A percentile compares a stretch with the other conserved stretches of the same genome.
phyloP scores from a whole-genome alignment of 2,329 filamentous ascomycete species.

The Rhinocladiella mackenziei region DNA sequence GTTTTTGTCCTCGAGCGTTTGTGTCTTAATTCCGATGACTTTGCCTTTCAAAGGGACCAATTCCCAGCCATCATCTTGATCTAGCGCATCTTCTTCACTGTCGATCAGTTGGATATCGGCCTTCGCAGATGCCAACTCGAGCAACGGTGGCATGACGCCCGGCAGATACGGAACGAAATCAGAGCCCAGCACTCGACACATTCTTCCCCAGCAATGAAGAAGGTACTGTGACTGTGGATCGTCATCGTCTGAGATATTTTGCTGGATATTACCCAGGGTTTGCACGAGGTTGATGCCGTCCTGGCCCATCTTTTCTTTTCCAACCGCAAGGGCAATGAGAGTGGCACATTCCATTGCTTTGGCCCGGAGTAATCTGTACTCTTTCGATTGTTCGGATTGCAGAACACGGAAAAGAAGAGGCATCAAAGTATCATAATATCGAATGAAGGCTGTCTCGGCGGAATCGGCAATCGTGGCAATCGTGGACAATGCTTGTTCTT shows the following conservation, averaged over 20 bases:
- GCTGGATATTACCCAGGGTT: conserved; percentile 79
- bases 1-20: conserved; percentile 95
- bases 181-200: conserved; percentile 87
- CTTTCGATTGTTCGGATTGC: conserved; percentile 85
- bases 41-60: conserved; percentile 95
- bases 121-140: conserved; percentile 88
- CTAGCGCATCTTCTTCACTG: conserved; percentile 86
- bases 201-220: conserved; percentile 97
- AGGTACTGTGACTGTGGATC: conserved; percentile 96
- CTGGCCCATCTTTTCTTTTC: conserved; percentile 81
- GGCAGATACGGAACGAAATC: conserved; percentile 92
- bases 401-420: conserved; percentile 87
- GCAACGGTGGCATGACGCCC: conserved; percentile 88
- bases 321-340: conserved; percentile 86
- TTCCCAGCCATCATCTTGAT: conserved; percentile 96
- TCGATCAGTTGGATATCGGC: conserved; percentile 95
- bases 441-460: conserved; percentile 87
- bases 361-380: conserved; percentile 82
- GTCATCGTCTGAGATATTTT: conserved; percentile 80
- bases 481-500: conserved; percentile 94
- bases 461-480: conserved; percentile 99
- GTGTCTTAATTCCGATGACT: conserved; percentile 97
- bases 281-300: conserved; percentile 87
- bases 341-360: conserved; percentile 99
- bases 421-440: conserved; percentile 96